Evolutionary conservation across 305 asterid genomes (phyloP).

Genomic region (Vinca major): DNA sequence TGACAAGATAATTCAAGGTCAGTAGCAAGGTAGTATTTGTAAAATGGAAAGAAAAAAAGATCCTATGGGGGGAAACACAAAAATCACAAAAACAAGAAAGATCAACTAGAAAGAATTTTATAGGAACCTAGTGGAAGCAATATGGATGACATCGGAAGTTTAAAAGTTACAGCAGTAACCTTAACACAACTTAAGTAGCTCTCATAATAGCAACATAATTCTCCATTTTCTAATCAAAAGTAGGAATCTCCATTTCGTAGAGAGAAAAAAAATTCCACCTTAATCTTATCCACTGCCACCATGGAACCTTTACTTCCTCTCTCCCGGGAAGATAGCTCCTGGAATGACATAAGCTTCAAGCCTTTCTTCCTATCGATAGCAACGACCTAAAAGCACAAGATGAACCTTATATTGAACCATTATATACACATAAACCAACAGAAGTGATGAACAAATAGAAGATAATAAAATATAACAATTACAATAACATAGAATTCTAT

Average conservation of each 20-base stretch:
- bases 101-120: not conserved
- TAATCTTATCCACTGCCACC: slow-evolving; percentile 56
- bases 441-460: not conserved
- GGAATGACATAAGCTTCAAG: slow-evolving; percentile 77
- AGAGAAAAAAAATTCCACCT: slow-evolving; percentile 35
- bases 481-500: not conserved
- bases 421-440: not conserved
- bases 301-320: slow-evolving; percentile 77
- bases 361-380: slow-evolving; percentile 67
- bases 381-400: slow-evolving; percentile 54
- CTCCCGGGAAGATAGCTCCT: slow-evolving; percentile 87
- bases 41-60: not conserved
- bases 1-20: not conserved
- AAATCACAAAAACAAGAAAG: not conserved
- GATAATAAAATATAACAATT: too few species aligned
- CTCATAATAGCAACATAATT: not conserved
- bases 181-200: not conserved
- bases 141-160: not conserved
- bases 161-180: not conserved
- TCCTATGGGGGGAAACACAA: not conserved
- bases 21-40: not conserved
- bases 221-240: not conserved
- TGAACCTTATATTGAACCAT: not conserved
- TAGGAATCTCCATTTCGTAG: not conserved
- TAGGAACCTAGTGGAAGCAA: not conserved